Base-by-base conservation (phyloP, 2,329 filamentous ascomycete genomes). In the Clarireedia hainanense region DNA sequence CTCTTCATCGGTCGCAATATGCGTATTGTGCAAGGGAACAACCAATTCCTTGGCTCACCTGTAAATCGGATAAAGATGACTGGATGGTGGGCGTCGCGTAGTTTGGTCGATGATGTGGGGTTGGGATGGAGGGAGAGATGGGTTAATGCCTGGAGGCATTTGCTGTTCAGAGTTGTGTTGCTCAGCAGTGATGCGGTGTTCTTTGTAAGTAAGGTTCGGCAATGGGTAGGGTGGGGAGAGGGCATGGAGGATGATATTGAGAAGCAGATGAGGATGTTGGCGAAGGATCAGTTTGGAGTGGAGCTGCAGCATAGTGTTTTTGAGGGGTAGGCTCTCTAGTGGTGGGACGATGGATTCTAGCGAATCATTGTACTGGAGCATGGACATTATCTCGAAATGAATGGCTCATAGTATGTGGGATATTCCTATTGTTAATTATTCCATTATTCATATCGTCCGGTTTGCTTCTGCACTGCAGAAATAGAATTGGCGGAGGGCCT, bases 171-270 rank as follows among this genome's bases (percentile, higher is more conserved):
- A 64, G 70, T 84, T 1, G 88, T 96, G 37, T 70, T 99, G 63
- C 74, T 89, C 15, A 77, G 81, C 4, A 88, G 84, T 15, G 94
- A 97, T 70, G 68, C 95, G 0, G 81, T 86, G 10, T 99, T 96
- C 70, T 95, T 88, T 70, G 87, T 86, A 64, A 86, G 84, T 64
- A 89, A 88, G 73, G 50, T 95, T 6, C 80, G 83, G 62, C 91
- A 97, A 73, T 80, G 81, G 69, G 68, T 96, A 12, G 88, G 89
- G 0, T 71, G 84, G 2, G 90, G 91, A 0, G 79, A 84, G 9
- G 91, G 91, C 0, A 94, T 97, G 88, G 94, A 97, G 69, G 92
- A 96, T 68, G 90, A 92, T 69, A 84, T 97, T 59, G 94, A 97
- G 75, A 80, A 81, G 67, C 81, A 86, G 64, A 95, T 97, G 91